Evolutionary conservation across 2,329 filamentous ascomycete species (phyloP).

Genomic region (Trichoderma asperellum): DNA sequence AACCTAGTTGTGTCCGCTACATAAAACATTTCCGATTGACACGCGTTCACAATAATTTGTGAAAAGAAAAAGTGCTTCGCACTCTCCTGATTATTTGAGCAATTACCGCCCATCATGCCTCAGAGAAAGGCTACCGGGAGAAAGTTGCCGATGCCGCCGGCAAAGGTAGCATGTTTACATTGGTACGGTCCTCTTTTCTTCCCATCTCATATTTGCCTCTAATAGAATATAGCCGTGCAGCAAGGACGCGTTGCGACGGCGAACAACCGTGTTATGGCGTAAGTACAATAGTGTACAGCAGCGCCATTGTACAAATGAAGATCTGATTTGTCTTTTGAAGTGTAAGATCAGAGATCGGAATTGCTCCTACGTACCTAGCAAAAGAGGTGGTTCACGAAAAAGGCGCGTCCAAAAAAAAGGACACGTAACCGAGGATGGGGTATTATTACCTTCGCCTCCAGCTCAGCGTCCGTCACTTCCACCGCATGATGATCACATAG

Average conservation of each 20-base stretch:
- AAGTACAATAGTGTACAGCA: not conserved
- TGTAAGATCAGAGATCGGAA: conserved; percentile 3
- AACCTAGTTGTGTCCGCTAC: not conserved
- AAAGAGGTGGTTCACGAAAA: conserved; percentile 1
- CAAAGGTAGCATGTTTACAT: conserved; percentile 13
- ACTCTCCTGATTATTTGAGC: not conserved
- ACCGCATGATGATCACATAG: not conserved
- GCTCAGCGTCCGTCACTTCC: not conserved
- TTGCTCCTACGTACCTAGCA: conserved; percentile 7
- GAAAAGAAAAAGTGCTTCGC: not conserved
- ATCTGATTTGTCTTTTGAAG: not conserved
- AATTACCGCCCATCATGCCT: not conserved
- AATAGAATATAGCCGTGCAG: not conserved
- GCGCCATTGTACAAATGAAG: not conserved
- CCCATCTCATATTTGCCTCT: not conserved
- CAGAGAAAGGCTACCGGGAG: not conserved
- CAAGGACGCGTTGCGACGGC: conserved; percentile 11
- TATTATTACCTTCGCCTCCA: not conserved
- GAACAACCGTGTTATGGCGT: not conserved
- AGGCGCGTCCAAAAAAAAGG: not conserved
- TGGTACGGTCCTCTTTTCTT: not conserved
- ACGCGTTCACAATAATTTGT: not conserved
- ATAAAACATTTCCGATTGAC: not conserved
- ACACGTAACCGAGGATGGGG: not conserved
- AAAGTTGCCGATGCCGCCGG: not conserved